Percentiles rank a stretch among this genome's conserved stretches.
Evolutionary conservation across 495 filamentous ascomycete species (phyloP).

Genomic region (Penicillium bialowiezense): DNA sequence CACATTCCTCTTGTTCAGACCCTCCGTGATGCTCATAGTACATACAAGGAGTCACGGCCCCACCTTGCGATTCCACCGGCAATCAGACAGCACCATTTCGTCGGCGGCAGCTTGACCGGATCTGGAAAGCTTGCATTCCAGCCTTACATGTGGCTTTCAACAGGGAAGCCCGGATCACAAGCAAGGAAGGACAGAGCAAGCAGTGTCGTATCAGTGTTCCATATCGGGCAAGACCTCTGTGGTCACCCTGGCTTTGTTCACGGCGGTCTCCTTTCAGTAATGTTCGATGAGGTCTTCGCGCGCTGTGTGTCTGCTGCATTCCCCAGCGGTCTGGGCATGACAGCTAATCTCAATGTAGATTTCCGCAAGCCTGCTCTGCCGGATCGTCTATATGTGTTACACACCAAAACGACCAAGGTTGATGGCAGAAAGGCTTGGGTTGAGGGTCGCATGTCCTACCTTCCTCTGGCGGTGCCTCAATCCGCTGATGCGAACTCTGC

Average conservation of each 20-base stretch:
- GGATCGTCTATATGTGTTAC: constrained; percentile 62
- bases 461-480: constrained; percentile 18
- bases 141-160: constrained; percentile 64
- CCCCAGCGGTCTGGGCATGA: constrained; percentile 50
- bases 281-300: constrained; percentile 44
- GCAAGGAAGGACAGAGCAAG: constrained; percentile 4
- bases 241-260: constrained; percentile 42
- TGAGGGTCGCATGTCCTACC: constrained; percentile 31
- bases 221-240: constrained; percentile 34
- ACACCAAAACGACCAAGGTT: constrained; percentile 44
- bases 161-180: constrained; percentile 28
- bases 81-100: constrained; percentile 33
- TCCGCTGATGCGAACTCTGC: constrained; percentile 2
- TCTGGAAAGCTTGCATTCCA: constrained; percentile 70
- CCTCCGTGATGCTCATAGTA: constrained; percentile 56
- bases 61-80: constrained; percentile 33
- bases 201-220: constrained; percentile 34
- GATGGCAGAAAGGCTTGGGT: constrained; percentile 44
- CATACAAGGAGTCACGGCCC: constrained; percentile 72
- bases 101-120: constrained; percentile 58
- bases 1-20: constrained; percentile 66
- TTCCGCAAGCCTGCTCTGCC: constrained; percentile 61
- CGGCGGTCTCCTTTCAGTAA: constrained; percentile 36
- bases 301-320: constrained; percentile 39
- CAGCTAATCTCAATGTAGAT: constrained; percentile 60